Percentiles rank a stretch among this genome's conserved stretches.
Conservation (phyloP, 331 rosid species). For the Spiraea crenata region DNA sequence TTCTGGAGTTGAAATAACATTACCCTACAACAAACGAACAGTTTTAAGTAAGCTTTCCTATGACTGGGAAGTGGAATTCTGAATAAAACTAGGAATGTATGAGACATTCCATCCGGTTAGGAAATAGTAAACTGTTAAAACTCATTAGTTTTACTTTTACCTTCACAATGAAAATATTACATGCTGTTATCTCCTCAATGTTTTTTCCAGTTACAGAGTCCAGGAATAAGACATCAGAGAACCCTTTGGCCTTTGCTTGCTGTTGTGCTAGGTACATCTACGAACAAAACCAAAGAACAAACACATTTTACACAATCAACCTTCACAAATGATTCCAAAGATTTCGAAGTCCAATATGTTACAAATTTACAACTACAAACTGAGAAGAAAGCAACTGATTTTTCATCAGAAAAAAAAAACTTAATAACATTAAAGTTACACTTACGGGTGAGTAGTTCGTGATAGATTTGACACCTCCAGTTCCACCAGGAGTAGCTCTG, state of each 20-base stretch:
- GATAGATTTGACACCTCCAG: conserved; percentile 35
- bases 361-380: too few relatives aligned
- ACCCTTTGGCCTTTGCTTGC: conserved; percentile 54
- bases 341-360: too few relatives aligned
- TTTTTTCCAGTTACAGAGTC: conserved; percentile 52
- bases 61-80: neutral
- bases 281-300: neutral
- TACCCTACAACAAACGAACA: conserved; percentile 30
- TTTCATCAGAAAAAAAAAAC: neutral
- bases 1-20: conserved; percentile 46
- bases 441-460: conserved; percentile 37
- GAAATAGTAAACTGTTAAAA: neutral
- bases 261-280: conserved; percentile 16
- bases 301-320: neutral
- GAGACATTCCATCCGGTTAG: neutral
- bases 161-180: conserved; percentile 60
- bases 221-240: conserved; percentile 60
- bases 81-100: neutral
- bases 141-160: conserved; percentile 24
- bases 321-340: neutral
- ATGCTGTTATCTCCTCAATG: conserved; percentile 42
- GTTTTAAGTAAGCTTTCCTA: neutral
- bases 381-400: too few relatives aligned
- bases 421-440: neutral
- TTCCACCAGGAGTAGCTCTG: conserved; percentile 31